These are phyloP conservation scores for Yarrowia sp. DNA, from an alignment of 805 yeast genomes.

Conservation along the genomic window DNA sequence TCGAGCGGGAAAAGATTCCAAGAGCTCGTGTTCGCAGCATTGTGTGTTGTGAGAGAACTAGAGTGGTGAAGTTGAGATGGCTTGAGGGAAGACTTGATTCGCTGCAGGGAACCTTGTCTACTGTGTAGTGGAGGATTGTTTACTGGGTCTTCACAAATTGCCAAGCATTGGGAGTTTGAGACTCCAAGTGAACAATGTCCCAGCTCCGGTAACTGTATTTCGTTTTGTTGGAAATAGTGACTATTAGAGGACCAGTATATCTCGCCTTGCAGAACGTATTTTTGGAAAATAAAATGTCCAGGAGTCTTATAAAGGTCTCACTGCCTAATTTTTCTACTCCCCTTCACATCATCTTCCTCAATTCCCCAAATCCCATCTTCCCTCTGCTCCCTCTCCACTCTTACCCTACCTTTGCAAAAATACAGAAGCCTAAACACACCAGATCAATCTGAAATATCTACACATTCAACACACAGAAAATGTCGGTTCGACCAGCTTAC, in stretches of 20 bases:
- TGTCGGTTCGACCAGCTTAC: conserved; percentile 23
- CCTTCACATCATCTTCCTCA: too few relatives aligned
- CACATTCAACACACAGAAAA: background rate
- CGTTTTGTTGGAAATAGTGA: too few relatives aligned
- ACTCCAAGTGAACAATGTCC: too few relatives aligned
- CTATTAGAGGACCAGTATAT: too few relatives aligned
- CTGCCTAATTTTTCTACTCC: too few relatives aligned
- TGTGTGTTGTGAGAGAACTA: background rate
- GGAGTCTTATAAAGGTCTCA: too few relatives aligned
- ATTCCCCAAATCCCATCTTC: background rate
- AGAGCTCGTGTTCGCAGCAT: conserved; percentile 6
- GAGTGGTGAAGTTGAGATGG: background rate
- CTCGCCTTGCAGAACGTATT: too few relatives aligned
- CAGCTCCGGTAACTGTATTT: too few relatives aligned
- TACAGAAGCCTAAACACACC: conserved; percentile 6
- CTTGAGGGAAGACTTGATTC: background rate
- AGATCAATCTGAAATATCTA: conserved; percentile 14
- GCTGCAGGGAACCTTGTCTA: background rate
- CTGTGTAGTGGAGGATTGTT: background rate
- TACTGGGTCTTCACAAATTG: too few relatives aligned
- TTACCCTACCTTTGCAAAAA: conserved; percentile 25
- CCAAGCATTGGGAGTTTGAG: background rate
- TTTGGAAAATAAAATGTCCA: too few relatives aligned
- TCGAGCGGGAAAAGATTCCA: background rate
- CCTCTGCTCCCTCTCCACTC: background rate